A percentile compares a stretch with the other conserved stretches of the same genome.
Evolutionary conservation across 129 eudicot genomes (phyloP).

Genomic region (Arctium minus): DNA sequence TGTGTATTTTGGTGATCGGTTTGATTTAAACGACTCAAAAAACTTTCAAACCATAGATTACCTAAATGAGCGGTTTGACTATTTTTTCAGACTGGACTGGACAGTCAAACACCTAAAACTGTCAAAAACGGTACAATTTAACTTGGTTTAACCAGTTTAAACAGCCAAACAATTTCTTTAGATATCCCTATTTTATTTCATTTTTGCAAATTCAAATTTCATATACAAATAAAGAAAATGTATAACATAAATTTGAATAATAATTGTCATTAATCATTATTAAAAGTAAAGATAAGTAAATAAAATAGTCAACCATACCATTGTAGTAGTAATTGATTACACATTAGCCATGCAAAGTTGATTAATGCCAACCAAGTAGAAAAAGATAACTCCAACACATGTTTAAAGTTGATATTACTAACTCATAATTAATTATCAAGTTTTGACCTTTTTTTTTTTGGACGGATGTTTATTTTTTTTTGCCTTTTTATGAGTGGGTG

Average conservation of each 20-base stretch:
- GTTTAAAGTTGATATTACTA: slow-evolving; percentile 18
- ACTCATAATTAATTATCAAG: slow-evolving; percentile 27
- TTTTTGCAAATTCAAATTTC: slow-evolving; percentile 7
- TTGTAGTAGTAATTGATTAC: slow-evolving; percentile 22
- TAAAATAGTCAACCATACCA: slow-evolving; percentile 27
- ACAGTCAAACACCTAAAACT: too few relatives aligned
- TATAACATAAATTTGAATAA: not conserved
- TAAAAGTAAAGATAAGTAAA: not conserved
- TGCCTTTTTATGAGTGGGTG: slow-evolving; percentile 8
- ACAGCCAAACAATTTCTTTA: too few relatives aligned
- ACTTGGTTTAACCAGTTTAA: too few relatives aligned
- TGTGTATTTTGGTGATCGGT: too few relatives aligned
- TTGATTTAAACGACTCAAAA: too few relatives aligned
- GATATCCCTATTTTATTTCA: too few relatives aligned
- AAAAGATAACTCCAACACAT: slow-evolving; percentile 21
- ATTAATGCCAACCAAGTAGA: slow-evolving; percentile 33
- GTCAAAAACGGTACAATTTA: too few relatives aligned
- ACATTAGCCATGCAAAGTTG: slow-evolving; percentile 32
- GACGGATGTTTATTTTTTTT: slow-evolving; percentile 11
- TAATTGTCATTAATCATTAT: not conserved
- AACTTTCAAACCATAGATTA: too few relatives aligned
- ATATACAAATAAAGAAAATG: not conserved
- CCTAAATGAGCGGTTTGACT: too few relatives aligned
- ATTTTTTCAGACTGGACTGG: too few relatives aligned
- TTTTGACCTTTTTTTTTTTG: slow-evolving; percentile 22